phyloP scores from a whole-genome alignment of 768 basidiomycete genomes.

The Psilocybe azurescens region DNA sequence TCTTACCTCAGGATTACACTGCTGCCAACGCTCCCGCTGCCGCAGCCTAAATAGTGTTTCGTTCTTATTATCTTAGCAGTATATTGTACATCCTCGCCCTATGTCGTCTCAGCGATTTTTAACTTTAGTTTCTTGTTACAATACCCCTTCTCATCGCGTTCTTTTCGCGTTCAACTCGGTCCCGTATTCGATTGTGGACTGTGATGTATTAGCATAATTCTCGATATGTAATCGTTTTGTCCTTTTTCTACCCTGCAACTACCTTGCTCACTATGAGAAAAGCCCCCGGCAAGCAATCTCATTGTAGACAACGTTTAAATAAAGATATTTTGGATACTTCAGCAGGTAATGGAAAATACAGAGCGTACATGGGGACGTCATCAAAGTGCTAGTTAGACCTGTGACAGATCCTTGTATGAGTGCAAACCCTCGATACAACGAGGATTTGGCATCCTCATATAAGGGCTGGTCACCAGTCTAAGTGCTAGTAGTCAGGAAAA shows the following conservation, averaged over 20 bases:
- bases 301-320: background rate
- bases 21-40: slow-evolving; percentile 58
- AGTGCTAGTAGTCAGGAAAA: background rate
- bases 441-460: too few relatives aligned
- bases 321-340: too few relatives aligned
- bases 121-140: slow-evolving; percentile 18
- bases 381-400: too few relatives aligned
- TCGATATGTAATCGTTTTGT: slow-evolving; percentile 17
- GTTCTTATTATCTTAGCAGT: slow-evolving; percentile 16
- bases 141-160: slow-evolving; percentile 20
- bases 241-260: background rate
- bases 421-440: too few relatives aligned
- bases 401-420: too few relatives aligned
- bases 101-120: slow-evolving; percentile 16
- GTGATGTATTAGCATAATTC: slow-evolving; percentile 25
- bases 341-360: too few relatives aligned
- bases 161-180: slow-evolving; percentile 13
- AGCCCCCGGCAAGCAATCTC: background rate
- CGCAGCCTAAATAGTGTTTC: slow-evolving; percentile 31
- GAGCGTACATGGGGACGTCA: too few relatives aligned
- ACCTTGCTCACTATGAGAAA: background rate
- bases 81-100: slow-evolving; percentile 19
- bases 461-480: too few relatives aligned
- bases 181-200: slow-evolving; percentile 14
- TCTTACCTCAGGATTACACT: slow-evolving; percentile 64